Evolutionary conservation across 2,329 filamentous ascomycete genomes (phyloP), one percentile per base, ranked within the genome.

Genomic region (Colletotrichum truncatum): DNA sequence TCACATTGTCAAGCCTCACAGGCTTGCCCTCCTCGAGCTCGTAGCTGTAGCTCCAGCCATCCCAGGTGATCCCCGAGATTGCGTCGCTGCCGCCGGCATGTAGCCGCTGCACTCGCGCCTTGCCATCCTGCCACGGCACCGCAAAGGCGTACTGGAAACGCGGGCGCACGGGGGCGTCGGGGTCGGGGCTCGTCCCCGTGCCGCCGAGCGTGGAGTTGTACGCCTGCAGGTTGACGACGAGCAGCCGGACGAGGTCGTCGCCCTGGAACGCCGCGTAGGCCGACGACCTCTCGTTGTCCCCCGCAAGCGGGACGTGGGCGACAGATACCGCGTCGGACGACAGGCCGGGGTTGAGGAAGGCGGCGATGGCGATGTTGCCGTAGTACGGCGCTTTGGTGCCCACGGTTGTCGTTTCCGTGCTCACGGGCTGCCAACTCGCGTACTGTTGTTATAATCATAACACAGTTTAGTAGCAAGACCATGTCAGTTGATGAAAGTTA

Each of bases 371-470:
- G 14, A 89, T 76, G 72, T 86, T 87, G 14, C 86, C 88, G 69
- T 91, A 91, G 73, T 89, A 91, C 0, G 88, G 87, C 0, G 88
- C 77, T 71, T 89, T 89, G 18, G 87, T 90, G 12, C 87, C 88
- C 2, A 81, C 78, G 7, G 77, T 76, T 0, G 83, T 82, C 12
- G 79, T 78, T 51, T 77, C 72, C 1, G 87, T 89, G 4, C 77
- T 70, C 45, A 89, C 70, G 0, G 88, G 87, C 70, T 91, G 88
- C 88, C 88, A 90, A 48, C 81, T 77, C 64, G 80, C 80, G 72
- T 90, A 90, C 69, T 78, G 34, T 14, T 8, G n/a, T n/a, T n/a
- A n/a, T n/a, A n/a, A n/a, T n/a, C n/a, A n/a, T n/a, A n/a, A n/a
- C n/a, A n/a, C n/a, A n/a, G n/a, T n/a, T n/a, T n/a, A n/a, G n/a